These are phyloP conservation scores for Pythium coloratum DNA, from an alignment of 352 stramenopile genomes.

Conservation along the genomic window DNA sequence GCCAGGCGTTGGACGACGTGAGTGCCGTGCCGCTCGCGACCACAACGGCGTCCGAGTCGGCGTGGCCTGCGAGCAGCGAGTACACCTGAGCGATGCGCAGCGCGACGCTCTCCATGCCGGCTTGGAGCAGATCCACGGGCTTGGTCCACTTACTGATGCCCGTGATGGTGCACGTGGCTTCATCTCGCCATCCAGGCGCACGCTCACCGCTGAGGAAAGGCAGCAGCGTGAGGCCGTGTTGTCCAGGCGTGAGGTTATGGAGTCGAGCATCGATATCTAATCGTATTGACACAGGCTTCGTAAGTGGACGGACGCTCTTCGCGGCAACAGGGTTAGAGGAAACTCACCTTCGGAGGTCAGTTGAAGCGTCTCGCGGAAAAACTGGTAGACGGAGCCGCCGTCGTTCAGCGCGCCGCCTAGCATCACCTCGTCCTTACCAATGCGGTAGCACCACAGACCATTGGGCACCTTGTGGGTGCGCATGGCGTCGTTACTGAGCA, in stretches of 20 bases:
- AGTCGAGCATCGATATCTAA: slow-evolving; percentile 46
- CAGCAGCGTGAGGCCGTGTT: slow-evolving; percentile 84
- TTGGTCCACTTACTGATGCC: slow-evolving; percentile 92
- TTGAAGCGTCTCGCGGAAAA: slow-evolving; percentile 77
- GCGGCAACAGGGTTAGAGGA: not conserved
- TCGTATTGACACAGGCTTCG: not conserved
- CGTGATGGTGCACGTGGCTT: slow-evolving; percentile 89
- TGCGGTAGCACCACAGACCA: slow-evolving; percentile 94
- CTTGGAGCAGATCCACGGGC: slow-evolving; percentile 86
- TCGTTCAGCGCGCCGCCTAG: slow-evolving; percentile 95
- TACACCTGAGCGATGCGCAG: slow-evolving; percentile 87
- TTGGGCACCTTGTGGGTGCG: slow-evolving; percentile 69
- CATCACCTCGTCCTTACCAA: slow-evolving; percentile 82
- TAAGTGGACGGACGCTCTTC: no score
- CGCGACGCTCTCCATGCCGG: slow-evolving; percentile 90
- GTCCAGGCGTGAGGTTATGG: slow-evolving; percentile 34
- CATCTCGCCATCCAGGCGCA: slow-evolving; percentile 90
- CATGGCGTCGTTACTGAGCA: slow-evolving; percentile 58
- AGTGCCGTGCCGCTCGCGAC: slow-evolving; percentile 84
- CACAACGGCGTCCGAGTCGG: slow-evolving; percentile 50
- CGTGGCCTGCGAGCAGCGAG: slow-evolving; percentile 61
- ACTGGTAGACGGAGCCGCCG: slow-evolving; percentile 95
- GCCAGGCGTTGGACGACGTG: slow-evolving; percentile 77
- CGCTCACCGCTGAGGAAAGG: slow-evolving; percentile 94
- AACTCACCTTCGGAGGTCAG: slow-evolving; percentile 46